A percentile compares a stretch with the other conserved stretches of the same genome.
Evolutionary conservation across 148 eudicot species (phyloP).

Genomic region (Oxyria digyna): DNA sequence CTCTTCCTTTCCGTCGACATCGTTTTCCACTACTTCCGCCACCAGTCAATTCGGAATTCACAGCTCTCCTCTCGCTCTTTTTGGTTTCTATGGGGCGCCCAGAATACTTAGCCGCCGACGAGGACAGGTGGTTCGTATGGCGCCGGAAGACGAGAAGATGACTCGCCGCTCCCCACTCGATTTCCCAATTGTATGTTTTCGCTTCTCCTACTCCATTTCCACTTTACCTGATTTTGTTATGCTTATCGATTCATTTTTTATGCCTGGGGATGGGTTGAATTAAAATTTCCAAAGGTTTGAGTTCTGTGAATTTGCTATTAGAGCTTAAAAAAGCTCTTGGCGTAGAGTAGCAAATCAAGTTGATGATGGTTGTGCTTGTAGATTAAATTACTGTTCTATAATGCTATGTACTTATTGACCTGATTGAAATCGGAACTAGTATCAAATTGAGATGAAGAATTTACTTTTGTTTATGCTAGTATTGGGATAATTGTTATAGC

Average conservation of each 20-base stretch:
- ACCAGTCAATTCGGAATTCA: background rate
- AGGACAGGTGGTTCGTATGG: slow-evolving; percentile 49
- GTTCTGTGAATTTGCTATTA: background rate
- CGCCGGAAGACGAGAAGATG: slow-evolving; percentile 76
- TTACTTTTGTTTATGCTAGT: background rate
- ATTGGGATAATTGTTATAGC: background rate
- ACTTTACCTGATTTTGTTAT: background rate
- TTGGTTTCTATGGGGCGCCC: background rate
- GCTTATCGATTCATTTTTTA: background rate
- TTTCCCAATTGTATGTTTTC: slow-evolving; percentile 58
- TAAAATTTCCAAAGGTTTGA: no score
- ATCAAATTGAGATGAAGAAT: background rate
- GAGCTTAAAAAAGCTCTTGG: background rate
- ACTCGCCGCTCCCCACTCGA: slow-evolving; percentile 92
- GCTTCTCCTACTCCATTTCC: background rate
- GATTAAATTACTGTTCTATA: background rate
- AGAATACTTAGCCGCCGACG: slow-evolving; percentile 4
- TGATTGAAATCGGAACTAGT: background rate
- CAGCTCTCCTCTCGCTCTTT: background rate
- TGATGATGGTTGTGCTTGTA: background rate
- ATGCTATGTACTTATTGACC: background rate
- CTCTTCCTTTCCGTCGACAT: background rate
- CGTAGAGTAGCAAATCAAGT: background rate
- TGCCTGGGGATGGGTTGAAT: background rate
- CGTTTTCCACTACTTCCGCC: background rate